Evolutionary conservation across 2,329 filamentous ascomycete species (phyloP), one percentile per base, ranked within the genome.

Genomic region (Cercospora sp.): DNA sequence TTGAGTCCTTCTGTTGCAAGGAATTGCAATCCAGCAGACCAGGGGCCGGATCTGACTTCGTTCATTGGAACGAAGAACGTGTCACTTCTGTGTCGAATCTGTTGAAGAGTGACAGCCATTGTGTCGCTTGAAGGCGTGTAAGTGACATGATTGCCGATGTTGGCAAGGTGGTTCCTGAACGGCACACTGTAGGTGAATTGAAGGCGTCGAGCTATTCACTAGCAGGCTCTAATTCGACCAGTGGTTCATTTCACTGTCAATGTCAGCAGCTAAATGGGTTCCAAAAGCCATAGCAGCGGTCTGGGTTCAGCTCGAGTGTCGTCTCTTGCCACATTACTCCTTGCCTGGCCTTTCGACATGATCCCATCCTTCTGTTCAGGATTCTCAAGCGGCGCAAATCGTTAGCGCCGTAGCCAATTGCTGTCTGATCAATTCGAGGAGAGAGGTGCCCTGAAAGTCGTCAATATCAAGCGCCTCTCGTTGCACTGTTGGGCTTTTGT

Each of bases 1-100:
- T 63, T 63, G 12, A 63, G 61, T 16, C n/a, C 24, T 30, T 53
- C 40, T 18, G 61, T 63, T 10, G 21, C 37, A 30, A 63, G 40
- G 13, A 18, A 63, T n/a, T 63, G 61, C n/a, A 26, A 18, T 12
- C 13, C 28, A 12, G 61, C 13, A 13, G 61, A 63, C 61, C 61
- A 63, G 9, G 37, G 10, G 12, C 21, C 40, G 8, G 26, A 51
- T 34, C 26, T 49, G 18, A 63, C 61, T 28, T 51, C 43, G 40
- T 63, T 30, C 43, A 63, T 63, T 4, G 24, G 37, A 12, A 63
- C 61, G 40, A 26, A 26, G 21, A 51, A 12, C 9, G 21, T 21
- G 18, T 51, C 49, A 16, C 16, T 12, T 51, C 49, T 51, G 21
- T 24, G 49, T 13, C 49, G 49, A 51, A 51, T 51, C 49, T 51